Percentiles rank a stretch among this genome's conserved stretches.
phyloP scores from a whole-genome alignment of 2,329 filamentous ascomycete genomes.

The Penicillium sp. region DNA sequence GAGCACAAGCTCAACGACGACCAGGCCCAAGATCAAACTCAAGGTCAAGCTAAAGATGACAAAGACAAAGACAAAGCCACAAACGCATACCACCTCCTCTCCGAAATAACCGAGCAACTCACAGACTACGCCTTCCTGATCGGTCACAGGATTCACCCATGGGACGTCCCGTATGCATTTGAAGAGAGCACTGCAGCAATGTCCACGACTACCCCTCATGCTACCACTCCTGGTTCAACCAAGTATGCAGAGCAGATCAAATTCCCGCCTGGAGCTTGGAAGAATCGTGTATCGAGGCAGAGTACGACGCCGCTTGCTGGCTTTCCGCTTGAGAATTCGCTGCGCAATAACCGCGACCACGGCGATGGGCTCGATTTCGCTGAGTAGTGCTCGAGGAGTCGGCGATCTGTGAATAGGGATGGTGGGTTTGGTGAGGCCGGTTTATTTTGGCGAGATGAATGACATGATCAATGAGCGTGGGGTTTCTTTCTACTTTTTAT shows the following conservation, averaged over 20 bases:
- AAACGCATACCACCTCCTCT: neutral
- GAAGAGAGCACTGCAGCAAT: neutral
- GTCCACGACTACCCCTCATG: neutral
- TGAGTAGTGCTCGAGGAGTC: neutral
- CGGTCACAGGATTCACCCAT: neutral
- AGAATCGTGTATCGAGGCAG: neutral
- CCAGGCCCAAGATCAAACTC: neutral
- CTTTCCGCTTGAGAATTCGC: neutral
- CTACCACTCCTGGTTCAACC: neutral
- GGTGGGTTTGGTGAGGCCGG: too few relatives aligned
- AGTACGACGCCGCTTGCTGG: neutral
- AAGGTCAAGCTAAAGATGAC: neutral
- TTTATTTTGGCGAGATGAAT: neutral
- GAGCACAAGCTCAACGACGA: neutral
- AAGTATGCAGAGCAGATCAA: neutral
- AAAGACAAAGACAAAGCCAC: neutral
- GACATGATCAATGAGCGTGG: neutral
- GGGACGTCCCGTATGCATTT: neutral
- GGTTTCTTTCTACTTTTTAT: neutral
- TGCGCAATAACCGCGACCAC: too few relatives aligned
- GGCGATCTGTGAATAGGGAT: neutral
- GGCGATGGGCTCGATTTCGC: neutral
- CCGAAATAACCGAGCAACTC: conserved; percentile 4
- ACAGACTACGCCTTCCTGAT: conserved; percentile 8
- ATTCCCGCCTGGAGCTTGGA: neutral